Evolutionary conservation across 495 filamentous ascomycete species (phyloP).

Genomic region (Trichoderma asperelloides): DNA sequence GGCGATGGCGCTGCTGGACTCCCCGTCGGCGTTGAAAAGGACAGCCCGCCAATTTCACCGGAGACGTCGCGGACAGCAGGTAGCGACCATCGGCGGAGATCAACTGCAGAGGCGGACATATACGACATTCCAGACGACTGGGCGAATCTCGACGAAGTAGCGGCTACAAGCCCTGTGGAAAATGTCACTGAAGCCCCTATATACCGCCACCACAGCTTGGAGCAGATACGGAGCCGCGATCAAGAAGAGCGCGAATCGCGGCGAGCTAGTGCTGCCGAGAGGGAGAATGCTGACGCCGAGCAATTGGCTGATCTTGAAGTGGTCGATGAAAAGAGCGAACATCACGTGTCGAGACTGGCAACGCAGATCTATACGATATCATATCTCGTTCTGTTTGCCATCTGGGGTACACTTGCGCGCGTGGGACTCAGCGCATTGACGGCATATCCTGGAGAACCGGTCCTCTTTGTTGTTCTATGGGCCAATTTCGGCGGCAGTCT

Average conservation of each 20-base stretch:
- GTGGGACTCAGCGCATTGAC: constrained; percentile 77
- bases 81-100: neutral
- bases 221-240: constrained; percentile 19
- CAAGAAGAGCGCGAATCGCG: constrained; percentile 15
- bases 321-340: neutral
- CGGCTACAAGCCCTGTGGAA: constrained; percentile 21
- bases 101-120: neutral
- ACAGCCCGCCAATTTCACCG: neutral
- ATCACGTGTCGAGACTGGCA: constrained; percentile 39
- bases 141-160: constrained; percentile 32
- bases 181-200: constrained; percentile 21
- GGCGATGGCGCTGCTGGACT: constrained; percentile 8
- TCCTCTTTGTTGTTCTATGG: constrained; percentile 72
- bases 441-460: constrained; percentile 67
- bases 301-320: neutral
- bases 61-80: neutral
- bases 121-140: constrained; percentile 30
- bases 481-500: constrained; percentile 81
- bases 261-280: neutral
- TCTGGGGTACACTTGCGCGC: constrained; percentile 77
- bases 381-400: constrained; percentile 78
- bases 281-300: neutral
- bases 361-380: constrained; percentile 70
- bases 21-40: neutral
- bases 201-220: constrained; percentile 21